Evolutionary conservation across 2,329 filamentous ascomycete species (phyloP).

Genomic region (Epichloe brachyelytri): DNA sequence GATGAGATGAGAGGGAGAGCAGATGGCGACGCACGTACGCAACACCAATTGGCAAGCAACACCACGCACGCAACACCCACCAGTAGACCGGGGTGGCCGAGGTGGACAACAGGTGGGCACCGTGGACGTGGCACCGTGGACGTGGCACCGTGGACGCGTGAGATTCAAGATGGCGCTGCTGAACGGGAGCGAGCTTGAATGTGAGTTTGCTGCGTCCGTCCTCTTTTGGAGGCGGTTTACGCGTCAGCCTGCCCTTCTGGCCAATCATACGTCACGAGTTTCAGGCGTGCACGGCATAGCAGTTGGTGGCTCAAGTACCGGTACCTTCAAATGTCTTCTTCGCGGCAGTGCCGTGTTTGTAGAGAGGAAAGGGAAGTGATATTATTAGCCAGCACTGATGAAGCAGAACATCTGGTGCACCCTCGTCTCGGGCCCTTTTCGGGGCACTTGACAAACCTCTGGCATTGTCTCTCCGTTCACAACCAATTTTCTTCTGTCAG

Average conservation of each 20-base stretch:
- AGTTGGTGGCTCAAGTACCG: slow-evolving; percentile 5
- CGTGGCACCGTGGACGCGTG: not conserved
- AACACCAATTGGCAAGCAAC: not conserved
- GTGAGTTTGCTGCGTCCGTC: slow-evolving; percentile 1
- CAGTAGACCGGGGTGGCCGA: not conserved
- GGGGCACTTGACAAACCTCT: not conserved
- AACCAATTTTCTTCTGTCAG: not conserved
- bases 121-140: not conserved
- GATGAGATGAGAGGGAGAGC: not conserved
- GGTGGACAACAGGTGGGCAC: not conserved
- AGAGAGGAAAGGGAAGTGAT: not conserved
- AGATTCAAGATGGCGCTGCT: not conserved
- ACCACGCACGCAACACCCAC: no score
- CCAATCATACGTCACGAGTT: slow-evolving; percentile 16
- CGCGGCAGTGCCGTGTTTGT: no score
- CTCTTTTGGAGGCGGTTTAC: slow-evolving; percentile 19
- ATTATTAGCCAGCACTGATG: not conserved
- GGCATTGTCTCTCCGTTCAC: not conserved
- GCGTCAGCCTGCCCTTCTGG: slow-evolving; percentile 20
- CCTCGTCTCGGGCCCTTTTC: no score
- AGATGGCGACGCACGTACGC: not conserved
- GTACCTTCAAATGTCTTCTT: not conserved
- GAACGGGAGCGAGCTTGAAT: not conserved
- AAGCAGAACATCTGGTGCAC: not conserved
- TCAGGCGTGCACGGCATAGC: not conserved